phyloP scores from a whole-genome alignment of 495 filamentous ascomycete species.

The Tricharina praecox region DNA sequence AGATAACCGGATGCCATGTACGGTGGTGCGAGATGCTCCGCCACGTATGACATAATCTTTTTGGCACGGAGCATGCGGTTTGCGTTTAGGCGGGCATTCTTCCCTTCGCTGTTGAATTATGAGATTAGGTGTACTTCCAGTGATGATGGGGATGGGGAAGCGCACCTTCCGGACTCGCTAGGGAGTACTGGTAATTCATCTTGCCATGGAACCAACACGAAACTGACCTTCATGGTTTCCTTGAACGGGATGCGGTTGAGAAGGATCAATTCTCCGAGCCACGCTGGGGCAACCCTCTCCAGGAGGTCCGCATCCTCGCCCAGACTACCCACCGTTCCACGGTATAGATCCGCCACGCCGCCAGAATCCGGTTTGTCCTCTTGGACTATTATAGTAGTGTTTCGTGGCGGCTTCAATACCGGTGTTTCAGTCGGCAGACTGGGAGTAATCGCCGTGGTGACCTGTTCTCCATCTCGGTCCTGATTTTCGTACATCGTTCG shows the following conservation, averaged over 20 bases:
- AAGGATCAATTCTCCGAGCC: conserved; percentile 82
- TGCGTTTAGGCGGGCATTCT: conserved; percentile 60
- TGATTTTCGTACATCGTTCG: conserved; percentile 61
- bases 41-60: conserved; percentile 86
- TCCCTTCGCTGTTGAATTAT: conserved; percentile 14
- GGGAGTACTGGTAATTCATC: conserved; percentile 43
- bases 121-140: not conserved
- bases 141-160: not conserved
- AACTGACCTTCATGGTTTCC: conserved; percentile 86
- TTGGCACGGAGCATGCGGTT: conserved; percentile 91
- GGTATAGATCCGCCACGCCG: conserved; percentile 78
- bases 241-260: conserved; percentile 69
- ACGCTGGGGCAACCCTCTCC: conserved; percentile 69
- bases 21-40: conserved; percentile 67
- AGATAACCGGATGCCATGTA: conserved; percentile 12
- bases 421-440: conserved; percentile 74
- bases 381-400: conserved; percentile 80
- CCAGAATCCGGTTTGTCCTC: conserved; percentile 78
- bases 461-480: conserved; percentile 40
- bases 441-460: conserved; percentile 55
- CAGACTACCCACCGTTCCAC: conserved; percentile 64
- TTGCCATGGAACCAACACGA: conserved; percentile 71
- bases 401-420: conserved; percentile 56
- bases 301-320: conserved; percentile 65
- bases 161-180: conserved; percentile 16